Conservation (phyloP, 2,329 filamentous ascomycete genomes). For the Chalara sp. region DNA sequence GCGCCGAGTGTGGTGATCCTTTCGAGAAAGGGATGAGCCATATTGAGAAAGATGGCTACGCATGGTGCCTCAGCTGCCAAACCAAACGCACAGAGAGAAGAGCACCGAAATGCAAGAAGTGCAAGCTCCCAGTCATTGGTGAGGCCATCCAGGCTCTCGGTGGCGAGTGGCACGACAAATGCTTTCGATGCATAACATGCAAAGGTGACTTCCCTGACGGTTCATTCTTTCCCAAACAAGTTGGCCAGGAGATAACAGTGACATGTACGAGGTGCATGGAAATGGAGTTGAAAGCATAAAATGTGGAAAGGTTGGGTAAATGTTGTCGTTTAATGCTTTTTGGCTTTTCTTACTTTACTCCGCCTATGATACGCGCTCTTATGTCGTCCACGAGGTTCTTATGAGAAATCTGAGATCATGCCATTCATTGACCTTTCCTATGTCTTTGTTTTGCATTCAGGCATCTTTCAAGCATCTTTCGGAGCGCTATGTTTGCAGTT, state of each 20-base stretch:
- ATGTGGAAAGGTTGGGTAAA: background rate
- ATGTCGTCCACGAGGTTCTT: constrained; percentile 3
- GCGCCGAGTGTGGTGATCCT: constrained; percentile 94
- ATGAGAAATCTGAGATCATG: constrained; percentile 8
- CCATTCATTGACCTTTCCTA: constrained; percentile 12
- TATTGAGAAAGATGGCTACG: constrained; percentile 94
- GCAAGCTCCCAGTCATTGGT: constrained; percentile 77
- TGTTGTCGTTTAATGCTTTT: constrained; percentile 1
- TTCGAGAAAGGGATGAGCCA: constrained; percentile 67
- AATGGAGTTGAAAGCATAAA: constrained; percentile 47
- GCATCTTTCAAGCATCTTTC: constrained; percentile 1
- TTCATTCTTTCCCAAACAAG: constrained; percentile 55
- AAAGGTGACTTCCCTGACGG: constrained; percentile 56
- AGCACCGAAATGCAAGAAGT: constrained; percentile 81
- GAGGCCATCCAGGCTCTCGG: constrained; percentile 85
- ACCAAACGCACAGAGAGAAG: constrained; percentile 85
- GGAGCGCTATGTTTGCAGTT: too few species aligned
- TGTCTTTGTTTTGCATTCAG: constrained; percentile 11
- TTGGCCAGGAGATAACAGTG: constrained; percentile 43
- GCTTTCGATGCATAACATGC: constrained; percentile 73
- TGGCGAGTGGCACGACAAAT: constrained; percentile 87
- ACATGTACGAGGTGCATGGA: constrained; percentile 56
- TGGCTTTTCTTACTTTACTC: constrained; percentile 7
- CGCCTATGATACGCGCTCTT: background rate
- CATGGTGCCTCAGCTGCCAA: constrained; percentile 92